phyloP scores from a whole-genome alignment of 2,329 filamentous ascomycete genomes.

The Sphaerulina populicola region DNA sequence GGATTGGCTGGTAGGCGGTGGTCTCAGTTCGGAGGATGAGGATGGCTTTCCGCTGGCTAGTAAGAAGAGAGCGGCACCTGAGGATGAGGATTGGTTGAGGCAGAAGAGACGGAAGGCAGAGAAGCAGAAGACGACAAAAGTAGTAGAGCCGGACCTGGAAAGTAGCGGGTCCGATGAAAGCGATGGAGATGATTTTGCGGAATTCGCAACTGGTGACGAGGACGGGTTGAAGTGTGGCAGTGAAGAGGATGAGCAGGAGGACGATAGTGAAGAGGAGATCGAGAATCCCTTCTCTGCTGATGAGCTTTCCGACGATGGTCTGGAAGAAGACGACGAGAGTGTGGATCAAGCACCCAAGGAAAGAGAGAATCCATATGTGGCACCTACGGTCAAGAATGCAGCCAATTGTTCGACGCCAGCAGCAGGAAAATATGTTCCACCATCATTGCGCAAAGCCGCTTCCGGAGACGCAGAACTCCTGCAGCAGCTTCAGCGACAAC shows the following conservation, averaged over 20 bases:
- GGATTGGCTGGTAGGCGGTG: constrained; percentile 59
- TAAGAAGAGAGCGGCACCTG: constrained; percentile 43
- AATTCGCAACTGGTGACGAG: constrained; percentile 20
- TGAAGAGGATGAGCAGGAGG: constrained; percentile 33
- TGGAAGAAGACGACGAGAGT: constrained; percentile 32
- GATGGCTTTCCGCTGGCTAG: constrained; percentile 42
- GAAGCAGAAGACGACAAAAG: constrained; percentile 24
- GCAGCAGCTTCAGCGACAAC: constrained; percentile 63
- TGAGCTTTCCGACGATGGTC: constrained; percentile 27
- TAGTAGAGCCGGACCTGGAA: constrained; percentile 19
- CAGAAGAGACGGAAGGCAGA: constrained; percentile 50
- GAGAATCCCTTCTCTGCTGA: constrained; percentile 32
- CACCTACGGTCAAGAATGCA: constrained; percentile 49
- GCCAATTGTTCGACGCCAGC: constrained; percentile 18
- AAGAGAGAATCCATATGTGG: constrained; percentile 80
- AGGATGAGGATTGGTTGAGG: constrained; percentile 54
- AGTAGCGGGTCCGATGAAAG: constrained; percentile 13
- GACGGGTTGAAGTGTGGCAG: constrained; percentile 34
- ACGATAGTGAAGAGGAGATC: constrained; percentile 34
- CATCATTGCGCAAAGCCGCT: constrained; percentile 62
- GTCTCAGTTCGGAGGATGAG: constrained; percentile 43
- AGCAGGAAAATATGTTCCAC: constrained; percentile 74
- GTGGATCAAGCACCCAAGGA: constrained; percentile 36
- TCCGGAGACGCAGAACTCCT: constrained; percentile 59
- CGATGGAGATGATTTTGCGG: background rate